phyloP scores from a whole-genome alignment of 2,329 filamentous ascomycete species.

The Aspergillus fumigatiaffinis region DNA sequence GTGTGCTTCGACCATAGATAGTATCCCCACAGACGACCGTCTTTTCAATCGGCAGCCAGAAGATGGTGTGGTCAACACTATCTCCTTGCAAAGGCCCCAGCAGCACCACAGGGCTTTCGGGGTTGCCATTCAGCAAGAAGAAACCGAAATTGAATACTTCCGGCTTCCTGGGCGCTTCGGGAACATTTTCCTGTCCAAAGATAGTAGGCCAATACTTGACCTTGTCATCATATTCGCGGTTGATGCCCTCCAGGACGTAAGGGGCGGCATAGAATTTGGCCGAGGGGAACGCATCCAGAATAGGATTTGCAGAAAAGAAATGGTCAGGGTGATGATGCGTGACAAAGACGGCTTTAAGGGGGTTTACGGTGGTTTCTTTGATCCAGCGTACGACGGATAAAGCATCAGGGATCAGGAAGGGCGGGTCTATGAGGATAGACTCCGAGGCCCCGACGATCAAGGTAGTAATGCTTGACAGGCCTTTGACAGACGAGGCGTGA shows the following conservation, averaged over 20 bases:
- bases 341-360: constrained; percentile 29
- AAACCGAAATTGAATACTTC: constrained; percentile 24
- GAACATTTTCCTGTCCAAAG: constrained; percentile 26
- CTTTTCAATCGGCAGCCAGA: constrained; percentile 26
- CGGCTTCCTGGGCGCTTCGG: constrained; percentile 23
- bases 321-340: constrained; percentile 36
- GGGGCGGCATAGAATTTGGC: constrained; percentile 21
- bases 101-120: constrained; percentile 21
- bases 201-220: constrained; percentile 27
- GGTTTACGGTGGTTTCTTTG: constrained; percentile 17
- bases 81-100: constrained; percentile 32
- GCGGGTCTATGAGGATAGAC: constrained; percentile 27
- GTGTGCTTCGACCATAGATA: constrained; percentile 29
- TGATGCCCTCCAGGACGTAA: constrained; percentile 29
- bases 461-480: constrained; percentile 26
- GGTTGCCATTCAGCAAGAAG: constrained; percentile 24
- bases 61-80: constrained; percentile 27
- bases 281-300: constrained; percentile 24
- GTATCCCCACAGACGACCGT: constrained; percentile 27
- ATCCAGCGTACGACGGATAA: constrained; percentile 25
- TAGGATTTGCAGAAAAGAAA: constrained; percentile 29
- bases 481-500: constrained; percentile 18
- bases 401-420: constrained; percentile 30
- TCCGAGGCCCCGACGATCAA: constrained; percentile 20
- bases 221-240: constrained; percentile 33